Evolutionary conservation across 208 protist genomes (phyloP).

Genomic region (Jaenimonas drosophilae): DNA sequence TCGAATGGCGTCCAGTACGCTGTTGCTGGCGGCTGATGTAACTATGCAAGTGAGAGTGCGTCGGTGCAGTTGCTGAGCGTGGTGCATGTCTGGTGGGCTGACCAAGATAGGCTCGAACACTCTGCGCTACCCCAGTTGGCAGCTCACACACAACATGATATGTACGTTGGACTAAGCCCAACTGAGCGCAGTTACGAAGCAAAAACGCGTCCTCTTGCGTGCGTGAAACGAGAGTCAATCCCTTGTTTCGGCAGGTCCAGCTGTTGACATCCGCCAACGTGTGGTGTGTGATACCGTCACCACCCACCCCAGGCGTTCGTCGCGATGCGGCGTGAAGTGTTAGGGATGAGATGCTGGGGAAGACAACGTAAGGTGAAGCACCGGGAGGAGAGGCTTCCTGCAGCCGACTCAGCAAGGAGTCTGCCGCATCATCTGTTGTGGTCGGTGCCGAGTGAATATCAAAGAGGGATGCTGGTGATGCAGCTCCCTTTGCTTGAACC

Average conservation of each 20-base stretch:
- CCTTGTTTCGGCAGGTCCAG: conserved; percentile 38
- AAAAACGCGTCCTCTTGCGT: conserved; percentile 32
- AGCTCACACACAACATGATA: conserved; percentile 64
- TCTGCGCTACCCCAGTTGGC: conserved; percentile 22
- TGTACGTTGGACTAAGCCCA: conserved; percentile 39
- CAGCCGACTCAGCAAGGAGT: conserved; percentile 37
- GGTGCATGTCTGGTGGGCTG: background rate
- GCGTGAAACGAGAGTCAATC: conserved; percentile 31
- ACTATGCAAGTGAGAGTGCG: background rate
- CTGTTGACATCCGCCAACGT: conserved; percentile 28
- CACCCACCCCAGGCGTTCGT: no score
- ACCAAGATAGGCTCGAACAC: conserved; percentile 6
- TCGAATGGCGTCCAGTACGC: background rate
- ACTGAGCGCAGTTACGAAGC: conserved; percentile 43
- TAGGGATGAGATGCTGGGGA: conserved; percentile 16
- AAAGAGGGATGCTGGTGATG: no score
- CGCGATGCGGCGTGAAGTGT: no score
- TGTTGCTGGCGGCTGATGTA: background rate
- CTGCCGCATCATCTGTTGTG: conserved; percentile 23
- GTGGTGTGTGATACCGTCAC: background rate
- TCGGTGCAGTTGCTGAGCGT: background rate
- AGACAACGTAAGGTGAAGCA: conserved; percentile 10
- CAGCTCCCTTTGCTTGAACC: conserved; percentile 16
- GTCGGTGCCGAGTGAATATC: background rate
- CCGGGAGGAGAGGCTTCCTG: conserved; percentile 32